Base-by-base conservation (phyloP, 2,329 filamentous ascomycete genomes). In the Fusarium caatingaense region DNA sequence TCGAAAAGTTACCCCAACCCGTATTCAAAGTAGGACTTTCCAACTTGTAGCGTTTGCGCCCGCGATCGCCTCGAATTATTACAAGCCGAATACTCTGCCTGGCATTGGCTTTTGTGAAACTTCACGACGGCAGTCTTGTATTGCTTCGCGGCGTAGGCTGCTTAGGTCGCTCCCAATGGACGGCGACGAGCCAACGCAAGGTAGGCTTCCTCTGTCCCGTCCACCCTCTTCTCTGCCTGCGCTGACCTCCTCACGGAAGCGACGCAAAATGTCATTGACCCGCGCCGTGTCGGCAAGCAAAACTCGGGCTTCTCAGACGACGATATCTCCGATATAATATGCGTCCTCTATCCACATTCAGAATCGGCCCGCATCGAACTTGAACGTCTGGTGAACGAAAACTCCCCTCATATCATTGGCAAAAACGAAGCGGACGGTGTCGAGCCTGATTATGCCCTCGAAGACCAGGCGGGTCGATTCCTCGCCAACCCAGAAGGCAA, bases 271-370 rank as follows among this genome's bases (percentile, higher is more conserved):
- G 89, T 92, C 75, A 83, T 94, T 70, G 94, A 98, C 78, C 93
- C 93, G 42, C 89, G 93, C 68, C 90, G 93, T 57, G 79, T 92
- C 66, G 93, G 93, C 59, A 86, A 91, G 77, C 92, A 93, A 79
- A 92, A 93, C 77, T 96, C 93, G 42, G 93, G 93, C 59, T 89
- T 98, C 66, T 91, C 88, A 56, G 91, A 94, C 72, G 88, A 92
- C 70, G 94, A 97, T 78, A 88, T 96, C 51, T 88, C 93, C 66
- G 94, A 98, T 80, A 93, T 98, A 72, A 88, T 97, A 70, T 97
- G 94, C 81, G 89, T 98, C 60, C 86, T 98, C 28, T 90, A 97
- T 72, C 94, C 95, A 13, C 89, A 88, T 70, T 93, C 93, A 4
- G 84, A 88, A 41, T 87, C 88, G 23, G 93, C 95, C 21, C 90